A percentile compares a stretch with the other conserved stretches of the same genome.
phyloP scores from a whole-genome alignment of 441 rosid species.

The Mallotus repandus region DNA sequence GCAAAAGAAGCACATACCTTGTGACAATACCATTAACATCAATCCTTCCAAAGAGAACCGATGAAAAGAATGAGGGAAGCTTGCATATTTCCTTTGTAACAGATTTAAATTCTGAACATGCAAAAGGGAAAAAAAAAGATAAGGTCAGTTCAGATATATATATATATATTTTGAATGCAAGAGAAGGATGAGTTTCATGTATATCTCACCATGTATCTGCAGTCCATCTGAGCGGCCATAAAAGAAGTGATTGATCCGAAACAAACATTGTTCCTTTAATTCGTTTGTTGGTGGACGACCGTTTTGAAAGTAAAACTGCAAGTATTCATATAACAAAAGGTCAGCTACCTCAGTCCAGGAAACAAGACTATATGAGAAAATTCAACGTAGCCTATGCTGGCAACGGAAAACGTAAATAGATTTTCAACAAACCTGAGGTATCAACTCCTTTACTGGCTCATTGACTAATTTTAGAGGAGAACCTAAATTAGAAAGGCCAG shows the following conservation, averaged over 20 bases:
- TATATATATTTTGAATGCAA: not conserved
- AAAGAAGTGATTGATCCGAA: slow-evolving; percentile 70
- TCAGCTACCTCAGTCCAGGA: slow-evolving; percentile 13
- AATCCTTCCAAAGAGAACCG: slow-evolving; percentile 72
- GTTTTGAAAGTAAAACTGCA: slow-evolving; percentile 91
- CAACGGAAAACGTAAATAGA: not conserved
- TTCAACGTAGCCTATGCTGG: slow-evolving; percentile 10
- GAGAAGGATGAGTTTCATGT: slow-evolving; percentile 2
- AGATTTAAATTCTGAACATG: slow-evolving; percentile 68
- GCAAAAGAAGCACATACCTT: slow-evolving; percentile 49
- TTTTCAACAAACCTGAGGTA: slow-evolving; percentile 73
- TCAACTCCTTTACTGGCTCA: slow-evolving; percentile 80
- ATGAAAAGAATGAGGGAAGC: slow-evolving; percentile 92
- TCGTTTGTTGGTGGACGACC: slow-evolving; percentile 90
- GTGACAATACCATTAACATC: slow-evolving; percentile 66
- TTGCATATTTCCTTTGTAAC: slow-evolving; percentile 94
- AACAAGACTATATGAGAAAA: slow-evolving; percentile 6
- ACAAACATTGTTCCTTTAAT: slow-evolving; percentile 71
- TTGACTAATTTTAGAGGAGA: slow-evolving; percentile 74
- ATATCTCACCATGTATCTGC: slow-evolving; percentile 66
- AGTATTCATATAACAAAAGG: slow-evolving; percentile 15
- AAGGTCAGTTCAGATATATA: slow-evolving; percentile 11
- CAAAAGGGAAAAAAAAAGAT: slow-evolving; percentile 21
- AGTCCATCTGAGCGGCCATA: slow-evolving; percentile 72
- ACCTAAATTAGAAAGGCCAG: slow-evolving; percentile 79